phyloP scores from a whole-genome alignment of 208 protist species.

The Herpetomonas muscarum region DNA sequence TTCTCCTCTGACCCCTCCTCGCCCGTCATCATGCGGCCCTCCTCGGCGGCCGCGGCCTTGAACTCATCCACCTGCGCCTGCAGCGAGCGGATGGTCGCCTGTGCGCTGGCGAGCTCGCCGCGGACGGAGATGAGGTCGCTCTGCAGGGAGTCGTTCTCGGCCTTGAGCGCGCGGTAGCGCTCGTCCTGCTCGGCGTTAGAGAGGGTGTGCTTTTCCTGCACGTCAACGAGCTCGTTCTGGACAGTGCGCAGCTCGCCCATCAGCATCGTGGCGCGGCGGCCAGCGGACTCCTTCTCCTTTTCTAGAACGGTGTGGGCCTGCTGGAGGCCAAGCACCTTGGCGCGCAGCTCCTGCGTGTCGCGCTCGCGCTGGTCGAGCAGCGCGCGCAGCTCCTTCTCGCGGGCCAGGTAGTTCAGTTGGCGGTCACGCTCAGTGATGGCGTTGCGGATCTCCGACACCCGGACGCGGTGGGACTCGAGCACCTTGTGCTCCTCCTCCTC shows the following conservation, averaged over 20 bases:
- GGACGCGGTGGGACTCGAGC: constrained; percentile 38
- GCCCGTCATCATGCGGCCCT: constrained; percentile 3
- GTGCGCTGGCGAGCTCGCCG: constrained; percentile 16
- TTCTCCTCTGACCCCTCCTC: constrained; percentile 1
- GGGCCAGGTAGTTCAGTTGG: constrained; percentile 33
- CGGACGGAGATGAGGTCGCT: constrained; percentile 9
- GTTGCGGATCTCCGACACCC: constrained; percentile 43
- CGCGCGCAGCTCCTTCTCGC: constrained; percentile 45
- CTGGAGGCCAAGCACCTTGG: constrained; percentile 41
- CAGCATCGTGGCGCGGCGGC: constrained; percentile 54
- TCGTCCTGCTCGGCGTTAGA: constrained; percentile 22
- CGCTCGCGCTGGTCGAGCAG: constrained; percentile 32
- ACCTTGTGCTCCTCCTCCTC: constrained; percentile 63
- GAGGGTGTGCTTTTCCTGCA: constrained; percentile 20
- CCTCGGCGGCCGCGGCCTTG: constrained; percentile 3
- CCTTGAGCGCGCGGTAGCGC: constrained; percentile 20
- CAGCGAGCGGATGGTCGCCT: constrained; percentile 3
- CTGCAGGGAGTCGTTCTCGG: constrained; percentile 22
- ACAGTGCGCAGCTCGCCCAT: constrained; percentile 70
- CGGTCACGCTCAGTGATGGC: constrained; percentile 43
- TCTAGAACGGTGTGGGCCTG: constrained; percentile 41
- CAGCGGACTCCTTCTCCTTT: constrained; percentile 59
- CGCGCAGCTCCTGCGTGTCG: constrained; percentile 40
- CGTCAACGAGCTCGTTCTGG: constrained; percentile 47
- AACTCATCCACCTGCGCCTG: constrained; percentile 6